Conservation (phyloP, 2,329 filamentous ascomycete genomes). For the Claviceps lovelessii region DNA sequence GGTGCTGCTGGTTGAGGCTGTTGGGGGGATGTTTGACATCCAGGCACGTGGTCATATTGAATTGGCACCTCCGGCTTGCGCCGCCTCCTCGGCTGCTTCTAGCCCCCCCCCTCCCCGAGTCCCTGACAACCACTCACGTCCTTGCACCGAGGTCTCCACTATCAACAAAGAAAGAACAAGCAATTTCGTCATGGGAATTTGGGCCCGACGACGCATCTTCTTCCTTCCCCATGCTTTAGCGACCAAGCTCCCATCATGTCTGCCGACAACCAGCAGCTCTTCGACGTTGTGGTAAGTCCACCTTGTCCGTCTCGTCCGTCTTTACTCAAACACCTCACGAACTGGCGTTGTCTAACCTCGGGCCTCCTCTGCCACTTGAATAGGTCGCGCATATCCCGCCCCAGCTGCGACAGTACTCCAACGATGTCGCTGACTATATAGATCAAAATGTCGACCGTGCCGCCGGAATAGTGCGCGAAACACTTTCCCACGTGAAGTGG, state of each 20-base stretch:
- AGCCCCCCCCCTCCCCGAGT: too few species aligned
- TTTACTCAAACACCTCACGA: background rate
- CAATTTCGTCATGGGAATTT: conserved; percentile 4
- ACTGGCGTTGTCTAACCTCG: conserved; percentile 1
- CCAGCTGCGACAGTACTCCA: conserved; percentile 57
- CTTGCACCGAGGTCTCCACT: background rate
- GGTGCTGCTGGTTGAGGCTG: too few species aligned
- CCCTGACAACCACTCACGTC: background rate
- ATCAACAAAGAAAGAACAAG: conserved; percentile 2
- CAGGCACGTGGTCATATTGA: too few species aligned
- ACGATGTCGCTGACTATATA: conserved; percentile 62
- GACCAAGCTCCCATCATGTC: conserved; percentile 43
- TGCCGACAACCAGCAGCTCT: conserved; percentile 62
- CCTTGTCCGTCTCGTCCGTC: background rate
- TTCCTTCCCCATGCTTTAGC: background rate
- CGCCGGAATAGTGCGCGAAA: conserved; percentile 55
- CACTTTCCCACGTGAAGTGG: conserved; percentile 54
- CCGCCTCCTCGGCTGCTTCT: too few species aligned
- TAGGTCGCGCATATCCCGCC: conserved; percentile 40
- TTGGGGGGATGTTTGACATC: too few species aligned
- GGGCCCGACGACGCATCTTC: background rate
- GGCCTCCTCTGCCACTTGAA: background rate
- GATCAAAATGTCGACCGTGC: conserved; percentile 69
- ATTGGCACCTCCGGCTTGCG: too few species aligned
- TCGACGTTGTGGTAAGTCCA: conserved; percentile 51